These are phyloP conservation scores for Cryptococcus depauperatus DNA, from an alignment of 1,284 basidiomycete genomes.

Conservation along the genomic window DNA sequence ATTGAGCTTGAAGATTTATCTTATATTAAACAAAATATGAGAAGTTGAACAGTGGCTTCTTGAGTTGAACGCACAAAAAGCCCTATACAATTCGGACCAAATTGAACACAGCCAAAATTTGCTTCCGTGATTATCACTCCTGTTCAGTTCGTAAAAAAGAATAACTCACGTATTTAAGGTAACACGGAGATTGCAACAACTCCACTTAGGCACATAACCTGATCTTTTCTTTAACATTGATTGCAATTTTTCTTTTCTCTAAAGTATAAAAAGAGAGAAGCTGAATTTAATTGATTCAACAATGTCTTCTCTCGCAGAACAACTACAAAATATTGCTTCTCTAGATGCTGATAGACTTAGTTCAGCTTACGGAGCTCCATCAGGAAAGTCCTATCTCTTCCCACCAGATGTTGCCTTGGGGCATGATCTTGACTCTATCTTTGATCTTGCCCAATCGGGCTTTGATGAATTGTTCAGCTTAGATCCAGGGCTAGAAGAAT, in stretches of 20 bases:
- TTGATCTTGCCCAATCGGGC: slow-evolving; percentile 73
- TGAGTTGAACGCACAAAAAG: too few species aligned
- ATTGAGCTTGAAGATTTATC: too few species aligned
- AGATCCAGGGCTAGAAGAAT: slow-evolving; percentile 49
- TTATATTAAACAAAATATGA: too few species aligned
- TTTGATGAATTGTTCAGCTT: slow-evolving; percentile 60
- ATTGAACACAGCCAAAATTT: too few species aligned
- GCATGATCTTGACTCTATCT: slow-evolving; percentile 79
- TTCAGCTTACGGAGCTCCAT: slow-evolving; percentile 48
- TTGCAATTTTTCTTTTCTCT: not conserved
- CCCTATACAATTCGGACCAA: too few species aligned
- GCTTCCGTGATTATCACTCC: too few species aligned
- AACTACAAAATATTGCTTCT: slow-evolving; percentile 72
- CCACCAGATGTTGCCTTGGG: slow-evolving; percentile 66
- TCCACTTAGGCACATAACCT: too few species aligned
- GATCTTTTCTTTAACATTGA: not conserved
- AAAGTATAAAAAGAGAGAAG: not conserved
- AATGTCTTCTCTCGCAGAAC: slow-evolving; percentile 74
- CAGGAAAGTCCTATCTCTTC: slow-evolving; percentile 75
- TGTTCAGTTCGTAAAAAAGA: too few species aligned
- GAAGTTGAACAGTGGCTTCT: too few species aligned
- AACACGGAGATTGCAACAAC: too few species aligned
- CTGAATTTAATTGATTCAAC: not conserved
- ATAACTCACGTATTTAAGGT: too few species aligned
- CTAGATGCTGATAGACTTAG: slow-evolving; percentile 68